These are phyloP conservation scores for Globisporangium solare DNA, from an alignment of 352 stramenopile species.

Conservation along the genomic window DNA sequence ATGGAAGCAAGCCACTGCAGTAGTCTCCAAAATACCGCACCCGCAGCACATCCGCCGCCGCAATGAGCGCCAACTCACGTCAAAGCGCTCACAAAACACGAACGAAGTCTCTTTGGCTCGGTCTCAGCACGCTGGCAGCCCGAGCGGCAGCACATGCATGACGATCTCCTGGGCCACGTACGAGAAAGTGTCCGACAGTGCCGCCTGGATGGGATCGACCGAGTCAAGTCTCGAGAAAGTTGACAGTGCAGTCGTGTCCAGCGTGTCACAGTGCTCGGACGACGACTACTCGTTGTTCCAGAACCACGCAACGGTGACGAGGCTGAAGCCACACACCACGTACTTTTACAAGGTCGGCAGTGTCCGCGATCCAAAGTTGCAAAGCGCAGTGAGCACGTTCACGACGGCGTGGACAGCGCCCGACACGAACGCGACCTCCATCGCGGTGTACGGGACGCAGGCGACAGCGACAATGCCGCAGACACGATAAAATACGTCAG, in stretches of 20 bases:
- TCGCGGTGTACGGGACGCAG: slow-evolving; percentile 58
- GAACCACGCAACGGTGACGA: slow-evolving; percentile 29
- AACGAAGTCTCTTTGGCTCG: background rate
- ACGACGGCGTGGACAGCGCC: slow-evolving; percentile 21
- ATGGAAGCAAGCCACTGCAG: no score
- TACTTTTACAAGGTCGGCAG: slow-evolving; percentile 55
- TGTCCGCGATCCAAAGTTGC: slow-evolving; percentile 15
- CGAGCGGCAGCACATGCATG: slow-evolving; percentile 39
- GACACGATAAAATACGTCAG: slow-evolving; percentile 39
- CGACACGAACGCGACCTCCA: slow-evolving; percentile 33
- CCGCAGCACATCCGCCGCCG: background rate
- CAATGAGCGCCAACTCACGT: background rate
- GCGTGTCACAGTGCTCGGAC: slow-evolving; percentile 46
- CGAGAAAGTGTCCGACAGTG: slow-evolving; percentile 29
- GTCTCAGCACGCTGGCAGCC: slow-evolving; percentile 21
- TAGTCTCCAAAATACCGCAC: no score
- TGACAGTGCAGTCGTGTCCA: slow-evolving; percentile 17
- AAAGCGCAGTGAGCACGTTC: slow-evolving; percentile 28
- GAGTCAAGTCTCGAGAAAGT: slow-evolving; percentile 17
- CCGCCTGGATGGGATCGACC: slow-evolving; percentile 40
- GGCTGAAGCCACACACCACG: slow-evolving; percentile 25
- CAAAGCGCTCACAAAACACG: background rate
- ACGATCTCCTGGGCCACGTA: slow-evolving; percentile 59
- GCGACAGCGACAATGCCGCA: slow-evolving; percentile 33
- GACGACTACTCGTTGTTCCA: slow-evolving; percentile 39